phyloP scores from a whole-genome alignment of 768 basidiomycete species.

The Crassisporium funariophilum region DNA sequence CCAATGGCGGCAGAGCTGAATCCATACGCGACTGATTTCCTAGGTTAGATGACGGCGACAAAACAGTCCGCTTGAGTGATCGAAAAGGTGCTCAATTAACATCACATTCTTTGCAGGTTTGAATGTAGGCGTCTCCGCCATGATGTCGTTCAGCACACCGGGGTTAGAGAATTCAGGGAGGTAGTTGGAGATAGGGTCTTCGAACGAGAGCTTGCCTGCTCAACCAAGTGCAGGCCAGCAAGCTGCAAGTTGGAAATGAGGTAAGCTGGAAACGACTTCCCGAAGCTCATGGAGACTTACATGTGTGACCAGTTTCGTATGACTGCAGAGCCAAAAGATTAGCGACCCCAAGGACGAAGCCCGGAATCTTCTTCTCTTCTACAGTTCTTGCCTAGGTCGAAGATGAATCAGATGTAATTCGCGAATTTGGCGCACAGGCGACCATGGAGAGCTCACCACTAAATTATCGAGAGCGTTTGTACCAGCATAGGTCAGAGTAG shows the following conservation, averaged over 20 bases:
- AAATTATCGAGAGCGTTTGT: no score
- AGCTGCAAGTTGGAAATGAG: constrained; percentile 20
- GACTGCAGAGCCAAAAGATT: constrained; percentile 39
- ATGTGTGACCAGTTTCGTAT: constrained; percentile 35
- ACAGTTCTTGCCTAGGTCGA: constrained; percentile 13
- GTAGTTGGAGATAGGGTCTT: constrained; percentile 25
- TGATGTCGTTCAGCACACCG: constrained; percentile 20
- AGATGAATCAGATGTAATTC: no score
- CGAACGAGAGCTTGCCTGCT: constrained; percentile 26
- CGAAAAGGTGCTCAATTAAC: constrained; percentile 30
- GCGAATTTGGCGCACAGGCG: no score
- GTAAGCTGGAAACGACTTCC: neutral
- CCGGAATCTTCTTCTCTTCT: constrained; percentile 22
- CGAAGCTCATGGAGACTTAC: constrained; percentile 18
- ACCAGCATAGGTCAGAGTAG: no score
- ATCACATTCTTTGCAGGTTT: constrained; percentile 25
- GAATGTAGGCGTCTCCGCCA: constrained; percentile 14
- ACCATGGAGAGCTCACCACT: no score
- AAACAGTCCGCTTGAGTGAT: constrained; percentile 35
- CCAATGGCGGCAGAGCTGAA: constrained; percentile 32
- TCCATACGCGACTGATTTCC: constrained; percentile 35
- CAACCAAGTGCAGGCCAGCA: constrained; percentile 33
- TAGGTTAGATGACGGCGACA: no score
- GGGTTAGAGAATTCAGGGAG: constrained; percentile 30
- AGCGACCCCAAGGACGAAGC: constrained; percentile 31